Base-by-base conservation (phyloP, 1,139 yeast genomes). In the Blastobotrys indianensis region DNA sequence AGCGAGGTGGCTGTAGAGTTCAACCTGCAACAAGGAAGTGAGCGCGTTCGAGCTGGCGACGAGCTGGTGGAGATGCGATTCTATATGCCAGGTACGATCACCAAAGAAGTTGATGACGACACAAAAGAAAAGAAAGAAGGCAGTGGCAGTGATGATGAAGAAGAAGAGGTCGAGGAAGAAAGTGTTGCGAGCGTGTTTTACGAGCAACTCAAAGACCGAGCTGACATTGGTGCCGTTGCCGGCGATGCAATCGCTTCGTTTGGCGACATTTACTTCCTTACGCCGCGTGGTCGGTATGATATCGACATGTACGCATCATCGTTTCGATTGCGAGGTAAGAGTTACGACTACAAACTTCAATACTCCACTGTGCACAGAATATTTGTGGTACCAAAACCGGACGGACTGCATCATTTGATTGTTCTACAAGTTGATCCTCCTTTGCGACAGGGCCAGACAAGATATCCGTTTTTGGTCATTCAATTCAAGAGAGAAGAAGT, bases 221-320 rank as follows among this genome's bases (percentile, higher is more conserved):
- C 98, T n/a, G 94, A 86, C 56, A 86, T 92, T 63, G 97, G 97
- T 29, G 94, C 84, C 65, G 94, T 83, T 46, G 85, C 95, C 0
- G 98, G 97, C 38, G 96, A 90, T 56, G 94, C 96, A n/a, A 85
- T 94, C 64, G 97, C 88, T 2, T 84, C 97, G 3, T 88, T 92
- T 70, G 79, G 86, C 45, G 97, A 90, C 60, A 82, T 88, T 9
- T 75, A 92, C 62, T 88, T 92, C 75, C 79, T 94, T 51, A 94
- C 98, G 1, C 99, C 99, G 58, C 63, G 73, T 76, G 98, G 98
- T 58, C 92, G 98, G 67, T 92, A 90, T 66, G 98, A 94, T 65
- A 85, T 92, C 58, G 97, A 90, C 66, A 84, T 92, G 83, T 92
- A 86, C 67, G 82, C 87, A 38, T 78, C 80, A 25, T 85, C 94